These are phyloP conservation scores for Exsudoporus floridanus DNA, from an alignment of 1,284 basidiomycete species.

Conservation along the genomic window DNA sequence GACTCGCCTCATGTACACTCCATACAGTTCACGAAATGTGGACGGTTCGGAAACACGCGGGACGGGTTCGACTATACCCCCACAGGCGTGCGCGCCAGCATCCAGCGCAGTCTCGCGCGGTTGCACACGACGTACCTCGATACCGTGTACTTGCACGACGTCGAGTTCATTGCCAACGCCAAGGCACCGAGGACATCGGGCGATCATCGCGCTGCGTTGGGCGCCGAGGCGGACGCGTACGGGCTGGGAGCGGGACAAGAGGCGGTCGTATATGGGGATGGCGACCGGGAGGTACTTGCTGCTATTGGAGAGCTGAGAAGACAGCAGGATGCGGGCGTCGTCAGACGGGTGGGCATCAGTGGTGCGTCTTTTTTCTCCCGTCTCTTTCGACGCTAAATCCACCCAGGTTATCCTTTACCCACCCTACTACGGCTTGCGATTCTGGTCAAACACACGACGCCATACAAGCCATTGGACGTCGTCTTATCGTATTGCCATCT, in stretches of 20 bases:
- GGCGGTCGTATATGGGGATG: constrained; percentile 64
- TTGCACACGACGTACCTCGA: constrained; percentile 84
- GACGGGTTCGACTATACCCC: constrained; percentile 81
- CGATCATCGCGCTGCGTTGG: constrained; percentile 56
- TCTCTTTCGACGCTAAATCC: no score
- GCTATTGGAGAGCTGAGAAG: constrained; percentile 73
- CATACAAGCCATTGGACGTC: constrained; percentile 72
- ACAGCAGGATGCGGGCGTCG: constrained; percentile 76
- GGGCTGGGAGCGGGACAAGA: constrained; percentile 63
- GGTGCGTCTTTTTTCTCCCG: constrained; percentile 54
- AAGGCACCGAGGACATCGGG: constrained; percentile 53
- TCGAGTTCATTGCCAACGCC: constrained; percentile 78
- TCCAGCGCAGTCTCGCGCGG: constrained; percentile 71
- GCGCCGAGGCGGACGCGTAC: constrained; percentile 52
- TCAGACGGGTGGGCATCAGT: constrained; percentile 83
- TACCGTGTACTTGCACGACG: constrained; percentile 87
- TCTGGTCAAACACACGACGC: constrained; percentile 64
- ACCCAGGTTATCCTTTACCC: constrained; percentile 79
- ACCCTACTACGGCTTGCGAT: constrained; percentile 82
- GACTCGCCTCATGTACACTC: no score
- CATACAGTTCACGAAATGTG: constrained; percentile 89
- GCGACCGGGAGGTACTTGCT: constrained; percentile 78
- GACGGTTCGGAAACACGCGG: constrained; percentile 69
- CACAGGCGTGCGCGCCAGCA: constrained; percentile 63
- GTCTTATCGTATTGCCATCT: constrained; percentile 88